Evolutionary conservation across 495 filamentous ascomycete species (phyloP).

Genomic region (Parmelia sp.): DNA sequence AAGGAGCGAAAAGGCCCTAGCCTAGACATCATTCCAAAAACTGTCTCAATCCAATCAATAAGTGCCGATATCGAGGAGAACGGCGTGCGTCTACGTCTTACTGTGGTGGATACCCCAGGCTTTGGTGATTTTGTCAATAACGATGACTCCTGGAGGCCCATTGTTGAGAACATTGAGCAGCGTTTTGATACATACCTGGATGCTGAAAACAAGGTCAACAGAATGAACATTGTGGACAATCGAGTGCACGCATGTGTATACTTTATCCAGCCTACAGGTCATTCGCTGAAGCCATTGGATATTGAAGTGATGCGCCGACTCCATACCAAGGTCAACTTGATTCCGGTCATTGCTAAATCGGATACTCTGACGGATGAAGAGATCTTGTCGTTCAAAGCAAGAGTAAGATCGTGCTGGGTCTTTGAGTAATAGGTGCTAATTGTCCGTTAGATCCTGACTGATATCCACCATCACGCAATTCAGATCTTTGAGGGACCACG

Average conservation of each 20-base stretch:
- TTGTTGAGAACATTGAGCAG: slow-evolving; percentile 98
- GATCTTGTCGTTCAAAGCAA: slow-evolving; percentile 84
- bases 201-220: slow-evolving; percentile 99
- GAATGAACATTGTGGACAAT: slow-evolving; percentile 99
- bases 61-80: slow-evolving; percentile 99
- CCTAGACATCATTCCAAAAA: slow-evolving; percentile 98
- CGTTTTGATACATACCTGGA: slow-evolving; percentile 96
- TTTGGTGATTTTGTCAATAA: slow-evolving; percentile 99
- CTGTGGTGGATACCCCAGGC: slow-evolving; percentile 94
- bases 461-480: slow-evolving; percentile 92
- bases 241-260: slow-evolving; percentile 97
- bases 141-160: slow-evolving; percentile 97
- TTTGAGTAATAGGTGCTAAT: slow-evolving; percentile 8
- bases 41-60: slow-evolving; percentile 95
- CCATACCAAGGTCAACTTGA: slow-evolving; percentile 99
- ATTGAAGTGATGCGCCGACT: slow-evolving; percentile 98
- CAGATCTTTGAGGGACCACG: slow-evolving; percentile 98
- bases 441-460: slow-evolving; percentile 73
- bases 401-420: slow-evolving; percentile 53
- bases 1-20: slow-evolving; percentile 96
- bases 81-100: slow-evolving; percentile 92
- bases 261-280: slow-evolving; percentile 98
- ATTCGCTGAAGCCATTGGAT: slow-evolving; percentile 98
- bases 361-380: slow-evolving; percentile 98
- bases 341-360: slow-evolving; percentile 96